phyloP scores from a whole-genome alignment of 164 flowering plant genomes.

The grape (Vitis vinifera) region ASM3070453v1 NC_081807.1:7955501-7956000 shows the following conservation, averaged over 20 bases:
- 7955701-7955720: slow-evolving; percentile 32
- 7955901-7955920: no score
- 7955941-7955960: no score
- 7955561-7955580: slow-evolving; percentile 18
- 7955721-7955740: slow-evolving; percentile 30
- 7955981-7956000: no score
- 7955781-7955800: slow-evolving; percentile 30
- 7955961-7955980: no score
- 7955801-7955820: slow-evolving; percentile 38
- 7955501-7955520: no score
- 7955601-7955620: background rate
- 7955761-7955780: slow-evolving; percentile 34
- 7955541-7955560: slow-evolving; percentile 16
- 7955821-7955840: background rate
- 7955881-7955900: no score
- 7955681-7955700: background rate
- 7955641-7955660: no score
- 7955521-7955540: no score
- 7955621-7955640: no score
- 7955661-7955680: no score
- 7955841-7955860: background rate
- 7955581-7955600: slow-evolving; percentile 22
- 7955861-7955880: background rate
- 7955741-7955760: slow-evolving; percentile 57
- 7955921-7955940: no score